Percentiles rank a stretch among this genome's conserved stretches.
Evolutionary conservation across 2,329 filamentous ascomycete genomes (phyloP).

Genomic region (Eutypa lata): DNA sequence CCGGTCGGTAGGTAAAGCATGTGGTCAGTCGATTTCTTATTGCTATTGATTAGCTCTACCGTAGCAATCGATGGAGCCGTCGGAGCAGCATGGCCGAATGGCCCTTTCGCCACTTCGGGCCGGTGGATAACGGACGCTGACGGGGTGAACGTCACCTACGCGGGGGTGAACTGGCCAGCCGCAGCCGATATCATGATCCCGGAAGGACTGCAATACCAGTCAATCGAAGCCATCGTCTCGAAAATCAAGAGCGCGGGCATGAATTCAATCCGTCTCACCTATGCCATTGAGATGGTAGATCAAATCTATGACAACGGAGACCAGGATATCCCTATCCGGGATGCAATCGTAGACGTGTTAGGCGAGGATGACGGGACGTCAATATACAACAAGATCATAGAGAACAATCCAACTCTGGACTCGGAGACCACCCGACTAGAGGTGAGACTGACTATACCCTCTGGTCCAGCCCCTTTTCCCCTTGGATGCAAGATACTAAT

Average conservation of each 20-base stretch:
- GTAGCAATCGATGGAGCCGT: conserved; percentile 5
- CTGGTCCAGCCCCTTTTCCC: no score
- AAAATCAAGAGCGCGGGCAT: conserved; percentile 59
- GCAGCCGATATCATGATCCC: conserved; percentile 60
- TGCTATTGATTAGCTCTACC: not conserved
- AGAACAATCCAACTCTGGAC: conserved; percentile 55
- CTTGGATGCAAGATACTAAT: not conserved
- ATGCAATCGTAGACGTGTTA: conserved; percentile 41
- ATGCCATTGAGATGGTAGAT: conserved; percentile 63
- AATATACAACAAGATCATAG: conserved; percentile 48
- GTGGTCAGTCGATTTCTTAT: not conserved
- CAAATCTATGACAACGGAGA: conserved; percentile 50
- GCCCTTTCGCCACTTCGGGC: conserved; percentile 39
- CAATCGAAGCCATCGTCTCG: conserved; percentile 51
- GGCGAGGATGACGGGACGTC: conserved; percentile 49
- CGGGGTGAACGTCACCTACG: conserved; percentile 44
- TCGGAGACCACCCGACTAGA: conserved; percentile 51
- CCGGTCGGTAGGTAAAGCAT: no score
- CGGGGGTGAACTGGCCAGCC: conserved; percentile 61
- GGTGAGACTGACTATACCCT: no score
- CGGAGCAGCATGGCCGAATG: conserved; percentile 36
- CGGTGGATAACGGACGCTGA: conserved; percentile 41
- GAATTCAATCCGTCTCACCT: conserved; percentile 62
- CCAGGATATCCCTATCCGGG: conserved; percentile 41
- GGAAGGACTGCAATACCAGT: conserved; percentile 62